phyloP scores from a whole-genome alignment of 108 stramenopile species.

The Nitzschia palea region DNA sequence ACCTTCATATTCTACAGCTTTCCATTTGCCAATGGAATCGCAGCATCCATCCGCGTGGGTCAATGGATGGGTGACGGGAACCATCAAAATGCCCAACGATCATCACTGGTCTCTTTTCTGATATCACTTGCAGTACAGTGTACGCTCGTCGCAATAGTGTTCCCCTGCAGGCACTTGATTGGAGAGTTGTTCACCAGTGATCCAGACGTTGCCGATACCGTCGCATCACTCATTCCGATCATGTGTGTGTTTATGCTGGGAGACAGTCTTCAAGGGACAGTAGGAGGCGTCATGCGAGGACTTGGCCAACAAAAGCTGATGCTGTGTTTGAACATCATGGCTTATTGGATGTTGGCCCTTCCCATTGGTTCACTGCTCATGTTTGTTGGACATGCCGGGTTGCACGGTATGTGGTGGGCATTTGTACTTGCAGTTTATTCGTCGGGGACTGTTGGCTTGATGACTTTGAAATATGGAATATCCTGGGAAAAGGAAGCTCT shows the following conservation, averaged over 20 bases:
- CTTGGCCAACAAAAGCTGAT: slow-evolving; percentile 34
- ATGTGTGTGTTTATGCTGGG: slow-evolving; percentile 38
- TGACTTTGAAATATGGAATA: background rate
- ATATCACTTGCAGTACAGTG: slow-evolving; percentile 13
- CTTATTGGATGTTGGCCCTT: slow-evolving; percentile 37
- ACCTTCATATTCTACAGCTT: slow-evolving; percentile 39
- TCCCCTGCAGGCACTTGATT: slow-evolving; percentile 14
- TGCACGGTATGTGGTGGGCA: slow-evolving; percentile 16
- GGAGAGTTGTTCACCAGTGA: slow-evolving; percentile 36
- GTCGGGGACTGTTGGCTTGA: background rate
- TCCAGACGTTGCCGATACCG: slow-evolving; percentile 26
- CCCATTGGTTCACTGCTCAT: slow-evolving; percentile 26
- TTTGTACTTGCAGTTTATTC: slow-evolving; percentile 2
- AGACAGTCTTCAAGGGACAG: slow-evolving; percentile 35
- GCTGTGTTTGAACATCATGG: slow-evolving; percentile 29
- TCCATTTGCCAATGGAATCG: slow-evolving; percentile 45
- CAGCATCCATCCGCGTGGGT: slow-evolving; percentile 46
- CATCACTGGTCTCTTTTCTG: slow-evolving; percentile 16
- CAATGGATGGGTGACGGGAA: slow-evolving; percentile 34
- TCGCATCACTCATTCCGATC: slow-evolving; percentile 32
- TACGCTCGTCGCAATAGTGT: slow-evolving; percentile 18
- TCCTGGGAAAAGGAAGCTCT: slow-evolving; percentile 9
- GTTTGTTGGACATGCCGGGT: slow-evolving; percentile 27
- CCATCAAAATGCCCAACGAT: slow-evolving; percentile 26
- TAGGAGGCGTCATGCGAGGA: slow-evolving; percentile 37